A percentile compares a stretch with the other conserved stretches of the same genome.
phyloP scores from a whole-genome alignment of 202 grass and related monocot species.

The Setaria viridis region DNA sequence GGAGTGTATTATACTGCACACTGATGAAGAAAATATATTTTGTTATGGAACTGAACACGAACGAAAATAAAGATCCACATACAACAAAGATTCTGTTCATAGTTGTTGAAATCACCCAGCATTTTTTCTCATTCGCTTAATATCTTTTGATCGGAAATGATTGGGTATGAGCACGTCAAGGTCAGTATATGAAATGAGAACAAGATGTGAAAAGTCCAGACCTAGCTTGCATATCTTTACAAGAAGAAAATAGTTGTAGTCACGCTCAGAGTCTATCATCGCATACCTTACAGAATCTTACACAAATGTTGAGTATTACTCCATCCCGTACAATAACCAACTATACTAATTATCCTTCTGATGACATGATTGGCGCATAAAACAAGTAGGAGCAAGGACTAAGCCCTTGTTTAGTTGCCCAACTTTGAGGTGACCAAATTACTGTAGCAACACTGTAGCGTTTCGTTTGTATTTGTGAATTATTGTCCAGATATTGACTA shows the following conservation, averaged over 20 bases:
- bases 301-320: no score
- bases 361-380: neutral
- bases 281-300: neutral
- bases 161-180: neutral
- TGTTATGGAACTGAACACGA: no score
- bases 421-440: no score
- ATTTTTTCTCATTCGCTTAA: neutral
- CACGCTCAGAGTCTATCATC: neutral
- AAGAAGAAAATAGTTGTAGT: neutral
- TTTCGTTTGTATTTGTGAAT: no score
- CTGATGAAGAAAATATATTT: no score
- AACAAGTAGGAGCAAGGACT: neutral
- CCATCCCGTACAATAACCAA: neutral
- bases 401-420: no score
- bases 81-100: no score
- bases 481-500: no score
- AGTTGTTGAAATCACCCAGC: no score
- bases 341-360: neutral
- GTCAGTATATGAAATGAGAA: neutral
- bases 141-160: neutral
- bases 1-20: no score
- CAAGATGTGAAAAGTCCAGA: neutral
- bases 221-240: neutral
- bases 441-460: no score
- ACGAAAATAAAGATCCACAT: no score